Conservation (phyloP, 345 rosid species). For the Linum usitatissimum region DNA sequence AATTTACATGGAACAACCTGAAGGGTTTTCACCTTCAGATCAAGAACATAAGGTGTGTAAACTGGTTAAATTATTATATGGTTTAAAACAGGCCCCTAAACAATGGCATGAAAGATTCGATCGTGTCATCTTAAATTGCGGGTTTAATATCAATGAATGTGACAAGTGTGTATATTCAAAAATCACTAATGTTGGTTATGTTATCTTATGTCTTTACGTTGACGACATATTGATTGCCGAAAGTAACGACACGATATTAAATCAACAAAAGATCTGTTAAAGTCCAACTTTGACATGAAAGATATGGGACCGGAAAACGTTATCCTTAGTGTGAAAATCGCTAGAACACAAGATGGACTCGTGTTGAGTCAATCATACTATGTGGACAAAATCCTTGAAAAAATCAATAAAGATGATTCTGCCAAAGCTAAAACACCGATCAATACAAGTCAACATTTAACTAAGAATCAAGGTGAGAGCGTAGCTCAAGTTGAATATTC, state of each 20-base stretch:
- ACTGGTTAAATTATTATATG: not conserved
- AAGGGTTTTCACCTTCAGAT: not conserved
- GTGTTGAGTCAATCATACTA: too few relatives aligned
- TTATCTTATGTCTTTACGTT: not conserved
- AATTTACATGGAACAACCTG: not conserved
- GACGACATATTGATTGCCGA: not conserved
- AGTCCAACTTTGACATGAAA: not conserved
- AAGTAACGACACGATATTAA: not conserved
- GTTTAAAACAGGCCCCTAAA: not conserved
- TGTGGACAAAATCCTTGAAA: too few relatives aligned
- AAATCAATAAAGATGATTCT: too few relatives aligned
- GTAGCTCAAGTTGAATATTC: too few relatives aligned
- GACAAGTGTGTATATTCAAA: not conserved
- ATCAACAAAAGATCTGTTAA: not conserved
- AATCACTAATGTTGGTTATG: not conserved
- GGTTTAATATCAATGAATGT: not conserved
- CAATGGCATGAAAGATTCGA: not conserved
- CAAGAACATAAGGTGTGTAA: too few relatives aligned
- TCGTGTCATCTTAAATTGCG: not conserved
- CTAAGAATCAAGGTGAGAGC: too few relatives aligned
- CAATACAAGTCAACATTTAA: too few relatives aligned
- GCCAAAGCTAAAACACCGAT: too few relatives aligned
- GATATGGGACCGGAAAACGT: too few relatives aligned
- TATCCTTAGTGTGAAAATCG: too few relatives aligned
- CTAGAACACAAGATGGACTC: too few relatives aligned